Evolutionary conservation across 2,329 filamentous ascomycete genomes (phyloP).

Genomic region (Escovopsis weberi): DNA sequence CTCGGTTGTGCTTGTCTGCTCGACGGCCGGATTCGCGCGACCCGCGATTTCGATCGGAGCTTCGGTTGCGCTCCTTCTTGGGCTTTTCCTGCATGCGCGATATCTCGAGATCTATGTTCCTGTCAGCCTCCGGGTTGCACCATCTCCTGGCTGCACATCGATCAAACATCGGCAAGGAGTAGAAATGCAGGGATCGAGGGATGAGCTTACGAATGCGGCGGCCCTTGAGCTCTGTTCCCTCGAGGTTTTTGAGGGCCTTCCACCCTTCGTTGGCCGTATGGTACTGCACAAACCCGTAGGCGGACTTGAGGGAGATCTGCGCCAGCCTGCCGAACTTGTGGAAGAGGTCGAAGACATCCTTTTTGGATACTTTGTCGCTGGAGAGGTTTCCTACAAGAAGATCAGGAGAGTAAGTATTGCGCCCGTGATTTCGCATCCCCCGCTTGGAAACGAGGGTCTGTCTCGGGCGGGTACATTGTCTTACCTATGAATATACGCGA

Average conservation of each 20-base stretch:
- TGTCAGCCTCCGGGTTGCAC: slow-evolving; percentile 13
- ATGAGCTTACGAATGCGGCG: slow-evolving; percentile 70
- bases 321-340: slow-evolving; percentile 72
- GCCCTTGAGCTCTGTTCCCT: slow-evolving; percentile 72
- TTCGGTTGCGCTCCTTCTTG: slow-evolving; percentile 45
- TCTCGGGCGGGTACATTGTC: slow-evolving; percentile 12
- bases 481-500: slow-evolving; percentile 71
- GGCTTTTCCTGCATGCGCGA: slow-evolving; percentile 71
- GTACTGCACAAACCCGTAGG: slow-evolving; percentile 95
- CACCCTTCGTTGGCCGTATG: slow-evolving; percentile 61
- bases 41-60: slow-evolving; percentile 43
- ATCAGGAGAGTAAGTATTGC: slow-evolving; percentile 9
- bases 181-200: not conserved
- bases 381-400: slow-evolving; percentile 64
- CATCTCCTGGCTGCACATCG: no score
- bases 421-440: not conserved
- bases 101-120: slow-evolving; percentile 62
- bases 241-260: slow-evolving; percentile 59
- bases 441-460: slow-evolving; percentile 11
- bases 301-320: slow-evolving; percentile 92
- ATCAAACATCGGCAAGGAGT: not conserved
- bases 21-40: slow-evolving; percentile 28
- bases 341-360: slow-evolving; percentile 86
- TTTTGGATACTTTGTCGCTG: slow-evolving; percentile 83
- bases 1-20: slow-evolving; percentile 24